Evolutionary conservation across 2,329 filamentous ascomycete species (phyloP), one percentile per base, ranked within the genome.

Genomic region (Neonectria hederae): DNA sequence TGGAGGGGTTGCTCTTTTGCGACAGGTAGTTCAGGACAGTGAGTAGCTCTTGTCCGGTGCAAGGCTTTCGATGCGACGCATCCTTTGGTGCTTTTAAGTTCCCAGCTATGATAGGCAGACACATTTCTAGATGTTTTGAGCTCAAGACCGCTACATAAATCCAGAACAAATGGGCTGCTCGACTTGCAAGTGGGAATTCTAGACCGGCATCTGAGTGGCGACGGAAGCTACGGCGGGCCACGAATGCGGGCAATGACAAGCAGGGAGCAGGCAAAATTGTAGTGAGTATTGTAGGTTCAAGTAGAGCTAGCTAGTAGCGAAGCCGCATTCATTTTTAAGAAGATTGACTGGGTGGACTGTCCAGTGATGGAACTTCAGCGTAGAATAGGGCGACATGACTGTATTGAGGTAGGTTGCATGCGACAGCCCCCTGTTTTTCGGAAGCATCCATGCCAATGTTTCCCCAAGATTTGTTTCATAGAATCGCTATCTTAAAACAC

Each of bases 151-250:
- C 58, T 0, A 17, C 53, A 17, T 52, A 48, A 8, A 52, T 70
- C 5, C 40, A 53, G 11, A 17, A 53, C 17, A 66, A 67, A 22
- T 69, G 66, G 64, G 35, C 53, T 14, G 43, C 61, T 17, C 49
- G 60, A 49, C 32, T 58, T 28, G 35, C 60, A 1, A 32, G 43
- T 24, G 17, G 17, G 21, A 17, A 54, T 22, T 11, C 9, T 43
- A 7, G 56, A 22, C 17, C 30, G 3, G 55, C 61, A n/a, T 11
- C 59, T 65, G 56, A 28, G 49, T 6, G 68, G 64, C 8, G 66
- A 70, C 48, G 68, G 68, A 35, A 68, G 68, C 24, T 62, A 64
- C 19, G 66, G 59, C 4, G 66, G 68, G 3, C 67, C 63, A 2
- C 57, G 58, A 8, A 28, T 62, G 49, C 28, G 65, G 42, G 58